Evolutionary conservation across 1,139 yeast genomes (phyloP).

Genomic region (Meyerozyma smithsonii): DNA sequence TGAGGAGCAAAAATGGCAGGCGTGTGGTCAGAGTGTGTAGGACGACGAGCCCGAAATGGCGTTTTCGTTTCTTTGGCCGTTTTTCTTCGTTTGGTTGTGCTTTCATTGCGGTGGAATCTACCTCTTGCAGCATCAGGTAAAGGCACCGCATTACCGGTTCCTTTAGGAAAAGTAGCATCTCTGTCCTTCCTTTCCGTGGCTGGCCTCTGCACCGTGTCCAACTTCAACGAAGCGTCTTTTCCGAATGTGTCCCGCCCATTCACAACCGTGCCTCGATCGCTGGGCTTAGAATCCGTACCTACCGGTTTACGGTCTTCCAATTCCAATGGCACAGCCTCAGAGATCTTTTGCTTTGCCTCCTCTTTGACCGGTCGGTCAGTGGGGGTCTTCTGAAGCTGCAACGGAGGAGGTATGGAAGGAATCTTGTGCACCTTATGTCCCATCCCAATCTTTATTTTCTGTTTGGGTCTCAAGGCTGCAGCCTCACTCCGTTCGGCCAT

Average conservation of each 20-base stretch:
- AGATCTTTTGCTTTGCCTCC: not conserved
- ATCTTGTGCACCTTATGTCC: conserved; percentile 21
- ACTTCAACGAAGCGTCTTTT: not conserved
- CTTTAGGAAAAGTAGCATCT: conserved; percentile 3
- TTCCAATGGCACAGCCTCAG: not conserved
- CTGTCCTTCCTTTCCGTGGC: conserved; percentile 2
- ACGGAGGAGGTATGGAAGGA: conserved; percentile 4
- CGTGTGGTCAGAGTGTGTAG: not conserved
- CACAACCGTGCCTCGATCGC: not conserved
- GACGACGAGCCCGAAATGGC: conserved; percentile 6
- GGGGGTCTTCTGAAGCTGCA: conserved; percentile 5
- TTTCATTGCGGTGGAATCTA: conserved; percentile 8
- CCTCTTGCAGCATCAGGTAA: conserved; percentile 36
- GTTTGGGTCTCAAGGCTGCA: conserved; percentile 25
- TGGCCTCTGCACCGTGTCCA: not conserved
- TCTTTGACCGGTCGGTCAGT: not conserved
- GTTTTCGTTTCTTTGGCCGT: conserved; percentile 7
- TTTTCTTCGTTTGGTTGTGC: conserved; percentile 5
- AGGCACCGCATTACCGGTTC: conserved; percentile 25
- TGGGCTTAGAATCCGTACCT: not conserved
- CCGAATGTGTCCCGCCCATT: not conserved
- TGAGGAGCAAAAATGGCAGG: too few species aligned
- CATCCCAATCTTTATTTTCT: conserved; percentile 26
- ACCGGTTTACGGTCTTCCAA: not conserved
- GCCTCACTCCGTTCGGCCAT: conserved; percentile 29